Evolutionary conservation across 148 eudicot species (phyloP).

Genomic region (Spergularia bocconei): DNA sequence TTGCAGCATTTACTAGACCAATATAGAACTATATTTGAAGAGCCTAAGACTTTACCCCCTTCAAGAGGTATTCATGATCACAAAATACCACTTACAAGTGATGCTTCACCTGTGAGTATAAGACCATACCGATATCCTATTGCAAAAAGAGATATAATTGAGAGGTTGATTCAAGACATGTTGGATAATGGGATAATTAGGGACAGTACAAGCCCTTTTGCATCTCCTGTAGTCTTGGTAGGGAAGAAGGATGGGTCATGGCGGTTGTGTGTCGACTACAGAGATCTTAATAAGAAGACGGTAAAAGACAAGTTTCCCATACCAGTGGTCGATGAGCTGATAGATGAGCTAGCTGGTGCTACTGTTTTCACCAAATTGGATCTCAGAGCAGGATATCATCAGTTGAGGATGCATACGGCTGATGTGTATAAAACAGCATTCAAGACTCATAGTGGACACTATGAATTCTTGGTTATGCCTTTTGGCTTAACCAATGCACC

Average conservation of each 20-base stretch:
- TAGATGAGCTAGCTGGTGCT: no score
- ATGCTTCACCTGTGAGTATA: neutral
- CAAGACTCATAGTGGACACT: neutral
- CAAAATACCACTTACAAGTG: neutral
- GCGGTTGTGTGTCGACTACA: neutral
- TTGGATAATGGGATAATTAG: neutral
- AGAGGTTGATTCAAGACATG: neutral
- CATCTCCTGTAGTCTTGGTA: neutral
- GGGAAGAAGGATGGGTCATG: neutral
- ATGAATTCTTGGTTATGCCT: neutral
- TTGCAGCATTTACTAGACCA: no score
- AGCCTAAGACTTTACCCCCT: neutral
- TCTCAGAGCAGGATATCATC: no score
- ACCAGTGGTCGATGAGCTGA: neutral
- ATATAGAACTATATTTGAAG: no score
- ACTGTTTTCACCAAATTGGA: no score
- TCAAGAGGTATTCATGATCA: neutral
- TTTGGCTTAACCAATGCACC: neutral
- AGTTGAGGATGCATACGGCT: neutral
- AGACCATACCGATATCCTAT: neutral
- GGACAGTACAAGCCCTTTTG: neutral
- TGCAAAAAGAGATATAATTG: neutral
- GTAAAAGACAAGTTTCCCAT: neutral
- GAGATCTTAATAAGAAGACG: neutral
- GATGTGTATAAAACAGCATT: neutral